phyloP scores from a whole-genome alignment of 331 rosid species.

The Pyrus hybrid region DNA sequence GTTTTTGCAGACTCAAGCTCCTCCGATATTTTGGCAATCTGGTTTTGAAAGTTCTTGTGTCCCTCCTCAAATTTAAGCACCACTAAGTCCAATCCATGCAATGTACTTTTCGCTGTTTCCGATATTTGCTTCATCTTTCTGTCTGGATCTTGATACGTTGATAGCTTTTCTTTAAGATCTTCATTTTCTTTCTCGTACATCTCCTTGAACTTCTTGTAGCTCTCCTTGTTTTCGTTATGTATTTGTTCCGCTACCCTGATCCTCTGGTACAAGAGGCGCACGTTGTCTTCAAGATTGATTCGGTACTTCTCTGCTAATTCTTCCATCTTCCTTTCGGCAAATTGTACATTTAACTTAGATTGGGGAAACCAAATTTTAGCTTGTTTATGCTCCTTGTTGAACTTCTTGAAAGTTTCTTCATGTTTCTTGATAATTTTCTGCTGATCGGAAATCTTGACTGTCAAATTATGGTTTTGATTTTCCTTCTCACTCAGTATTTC shows the following conservation, averaged over 20 bases:
- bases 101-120: neutral
- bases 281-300: conserved; percentile 37
- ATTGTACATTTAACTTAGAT: conserved; percentile 11
- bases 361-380: conserved; percentile 11
- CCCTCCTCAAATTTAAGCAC: conserved; percentile 28
- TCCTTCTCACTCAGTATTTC: neutral
- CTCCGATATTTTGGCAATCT: conserved; percentile 20
- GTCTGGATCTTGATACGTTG: conserved; percentile 22
- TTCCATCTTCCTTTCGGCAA: conserved; percentile 50
- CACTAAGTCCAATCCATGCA: conserved; percentile 20
- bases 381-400: conserved; percentile 14
- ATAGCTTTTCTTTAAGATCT: conserved; percentile 24
- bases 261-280: conserved; percentile 44
- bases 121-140: conserved; percentile 2
- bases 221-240: conserved; percentile 44
- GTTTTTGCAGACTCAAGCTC: conserved; percentile 37
- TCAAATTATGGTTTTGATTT: conserved; percentile 17
- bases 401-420: conserved; percentile 11
- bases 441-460: conserved; percentile 35
- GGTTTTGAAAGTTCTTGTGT: conserved; percentile 7
- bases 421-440: conserved; percentile 27
- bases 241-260: conserved; percentile 59
- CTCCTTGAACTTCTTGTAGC: conserved; percentile 19
- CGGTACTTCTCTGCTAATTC: conserved; percentile 44
- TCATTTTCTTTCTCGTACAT: conserved; percentile 36